Percentiles rank a stretch among this genome's conserved stretches.
Evolutionary conservation across 768 basidiomycete species (phyloP).

Genomic region (Cantharellus cinnabarinus): DNA sequence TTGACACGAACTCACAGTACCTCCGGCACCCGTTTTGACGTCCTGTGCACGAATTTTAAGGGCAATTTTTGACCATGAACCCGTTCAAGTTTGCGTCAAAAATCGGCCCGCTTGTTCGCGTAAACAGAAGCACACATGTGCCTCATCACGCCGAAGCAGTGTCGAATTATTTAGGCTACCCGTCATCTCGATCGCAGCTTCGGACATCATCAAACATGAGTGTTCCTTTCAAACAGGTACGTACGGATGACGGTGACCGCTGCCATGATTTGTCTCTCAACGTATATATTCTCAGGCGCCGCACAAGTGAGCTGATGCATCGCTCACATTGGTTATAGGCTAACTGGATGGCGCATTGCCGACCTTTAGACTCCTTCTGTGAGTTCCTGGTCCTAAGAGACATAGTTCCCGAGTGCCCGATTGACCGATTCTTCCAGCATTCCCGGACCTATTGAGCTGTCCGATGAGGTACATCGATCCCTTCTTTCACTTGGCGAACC

Average conservation of each 20-base stretch:
- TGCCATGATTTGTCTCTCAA: not conserved
- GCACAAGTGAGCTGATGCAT: not conserved
- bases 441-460: conserved; percentile 37
- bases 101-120: too few relatives aligned
- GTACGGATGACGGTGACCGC: not conserved
- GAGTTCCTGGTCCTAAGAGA: not conserved
- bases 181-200: too few relatives aligned
- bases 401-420: not conserved
- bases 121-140: too few relatives aligned
- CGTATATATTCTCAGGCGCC: not conserved
- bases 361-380: not conserved
- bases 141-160: too few relatives aligned
- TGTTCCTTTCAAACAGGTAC: not conserved
- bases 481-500: not conserved
- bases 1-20: too few relatives aligned
- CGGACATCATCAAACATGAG: not conserved
- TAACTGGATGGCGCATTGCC: not conserved
- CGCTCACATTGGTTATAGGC: not conserved
- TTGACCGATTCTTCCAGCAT: conserved; percentile 11
- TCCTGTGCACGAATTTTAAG: too few relatives aligned
- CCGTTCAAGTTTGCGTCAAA: too few relatives aligned
- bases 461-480: conserved; percentile 29
- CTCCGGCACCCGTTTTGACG: too few relatives aligned
- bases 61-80: too few relatives aligned
- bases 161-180: too few relatives aligned